Base-by-base conservation (phyloP, 306 rosid genomes). In the Prinsepia uniflora region DNA sequence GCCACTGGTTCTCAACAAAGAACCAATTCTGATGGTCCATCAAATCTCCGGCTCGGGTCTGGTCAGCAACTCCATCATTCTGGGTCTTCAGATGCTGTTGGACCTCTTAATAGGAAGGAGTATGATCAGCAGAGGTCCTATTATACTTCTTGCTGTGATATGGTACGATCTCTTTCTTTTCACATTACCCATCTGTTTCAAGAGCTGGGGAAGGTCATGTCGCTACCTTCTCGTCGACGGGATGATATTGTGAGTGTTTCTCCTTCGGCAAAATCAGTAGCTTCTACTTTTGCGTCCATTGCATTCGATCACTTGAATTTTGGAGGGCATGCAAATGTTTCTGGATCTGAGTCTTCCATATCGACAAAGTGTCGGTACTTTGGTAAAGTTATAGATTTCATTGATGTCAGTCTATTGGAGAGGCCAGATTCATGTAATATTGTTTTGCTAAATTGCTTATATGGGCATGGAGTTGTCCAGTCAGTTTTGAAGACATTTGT, bases 401-500 rank as follows among this genome's bases (percentile, higher is more conserved):
- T 93, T 50, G 98, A 90, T 78, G 83, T 81, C 78, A 84, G 92
- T 83, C 81, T 93, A 44, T 80, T 93, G 84, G 98, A 93, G 83
- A 87, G 96, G 74, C 81, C 89, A 71, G 98, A 93, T 77, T 90
- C 96, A 20, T 93, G 94, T 86, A 93, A 93, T 68, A 88, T 96
- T 41, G 87, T 93, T 80, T 73, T 93, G 55, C 75, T 93, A 69
- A 93, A 93, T 84, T 93, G 94, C 85, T 84, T 93, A 63, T 93
- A 90, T 82, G 96, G 97, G 49, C 90, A 74, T 76, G 98, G 97
- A 78, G 98, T 90, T 70, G 50, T 88, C 77, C 91, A 88, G 63
- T 93, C 89, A 78, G 84, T 93, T 73, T 77, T 93, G 90, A 93
- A 96, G 65, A 93, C 98, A 72, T 93, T 93, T 85, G 97, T 88